These are phyloP conservation scores for Rhizophagus clarus DNA, from an alignment of 192 early-diverging fungal genomes.

Conservation along the genomic window DNA sequence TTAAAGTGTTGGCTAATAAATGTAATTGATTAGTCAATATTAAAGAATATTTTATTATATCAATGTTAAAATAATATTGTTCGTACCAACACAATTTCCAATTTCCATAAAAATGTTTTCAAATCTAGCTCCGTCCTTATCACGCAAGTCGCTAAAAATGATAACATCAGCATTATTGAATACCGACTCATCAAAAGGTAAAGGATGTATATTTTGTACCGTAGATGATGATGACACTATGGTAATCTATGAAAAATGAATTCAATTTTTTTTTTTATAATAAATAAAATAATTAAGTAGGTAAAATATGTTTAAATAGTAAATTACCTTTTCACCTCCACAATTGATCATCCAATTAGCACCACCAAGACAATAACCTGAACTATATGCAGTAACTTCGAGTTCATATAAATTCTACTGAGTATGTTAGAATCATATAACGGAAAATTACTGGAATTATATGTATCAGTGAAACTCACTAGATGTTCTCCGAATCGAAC, in stretches of 20 bases:
- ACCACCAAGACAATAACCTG: slow-evolving; percentile 74
- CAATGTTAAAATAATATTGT: background rate
- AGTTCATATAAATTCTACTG: slow-evolving; percentile 40
- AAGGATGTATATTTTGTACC: slow-evolving; percentile 49
- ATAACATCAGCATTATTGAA: slow-evolving; percentile 48
- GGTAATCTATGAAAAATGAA: slow-evolving; percentile 37
- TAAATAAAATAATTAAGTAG: background rate
- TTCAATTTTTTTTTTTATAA: background rate
- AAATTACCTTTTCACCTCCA: slow-evolving; percentile 54
- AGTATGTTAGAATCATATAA: slow-evolving; percentile 32
- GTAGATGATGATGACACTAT: slow-evolving; percentile 51
- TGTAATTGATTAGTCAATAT: background rate
- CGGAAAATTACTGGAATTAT: slow-evolving; percentile 1
- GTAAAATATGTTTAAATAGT: background rate
- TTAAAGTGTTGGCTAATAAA: slow-evolving; percentile 31
- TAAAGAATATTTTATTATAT: background rate
- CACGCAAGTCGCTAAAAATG: slow-evolving; percentile 47
- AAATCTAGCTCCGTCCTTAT: slow-evolving; percentile 37
- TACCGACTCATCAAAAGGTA: slow-evolving; percentile 49
- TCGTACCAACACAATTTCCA: slow-evolving; percentile 2
- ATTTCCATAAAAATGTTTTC: slow-evolving; percentile 44
- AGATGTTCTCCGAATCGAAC: slow-evolving; percentile 59
- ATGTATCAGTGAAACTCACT: slow-evolving; percentile 35
- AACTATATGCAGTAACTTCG: slow-evolving; percentile 64
- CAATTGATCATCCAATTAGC: slow-evolving; percentile 78